These are phyloP conservation scores for Myxozyma mucilagina DNA, from an alignment of 805 yeast genomes.

Conservation along the genomic window DNA sequence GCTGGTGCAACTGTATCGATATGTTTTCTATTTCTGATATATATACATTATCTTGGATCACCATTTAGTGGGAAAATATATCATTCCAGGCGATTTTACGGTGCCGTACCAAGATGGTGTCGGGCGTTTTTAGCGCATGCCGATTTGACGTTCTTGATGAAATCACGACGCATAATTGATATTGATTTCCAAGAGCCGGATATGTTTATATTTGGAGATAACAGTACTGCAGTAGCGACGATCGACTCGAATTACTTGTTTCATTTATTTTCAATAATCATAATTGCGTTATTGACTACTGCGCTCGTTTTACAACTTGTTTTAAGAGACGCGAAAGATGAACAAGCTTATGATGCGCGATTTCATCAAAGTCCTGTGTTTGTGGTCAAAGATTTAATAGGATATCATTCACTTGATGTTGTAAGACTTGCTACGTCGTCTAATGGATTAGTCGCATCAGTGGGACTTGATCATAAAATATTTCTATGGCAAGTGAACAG, in stretches of 20 bases:
- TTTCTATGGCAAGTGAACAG: conserved; percentile 58
- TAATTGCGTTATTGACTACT: neutral
- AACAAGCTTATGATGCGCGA: conserved; percentile 31
- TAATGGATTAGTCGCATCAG: conserved; percentile 62
- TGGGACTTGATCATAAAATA: conserved; percentile 72
- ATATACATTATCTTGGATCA: conserved; percentile 20
- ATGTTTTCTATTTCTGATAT: conserved; percentile 18
- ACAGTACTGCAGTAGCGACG: neutral
- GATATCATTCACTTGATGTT: conserved; percentile 63
- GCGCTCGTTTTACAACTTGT: conserved; percentile 24
- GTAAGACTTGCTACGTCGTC: conserved; percentile 59
- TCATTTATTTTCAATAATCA: conserved; percentile 3
- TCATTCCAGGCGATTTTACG: no score
- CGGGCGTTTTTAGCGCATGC: no score
- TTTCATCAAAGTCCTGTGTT: conserved; percentile 34
- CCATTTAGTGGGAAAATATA: no score
- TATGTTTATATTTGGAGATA: neutral
- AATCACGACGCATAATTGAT: no score
- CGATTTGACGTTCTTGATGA: no score
- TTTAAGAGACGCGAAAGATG: conserved; percentile 30
- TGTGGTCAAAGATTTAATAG: conserved; percentile 47
- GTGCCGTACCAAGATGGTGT: no score
- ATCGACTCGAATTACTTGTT: neutral
- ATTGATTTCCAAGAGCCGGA: no score
- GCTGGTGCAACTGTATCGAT: conserved; percentile 24